Conservation (phyloP, 192 early-diverging fungal species). For the Spizellomyces punctatus region DNA sequence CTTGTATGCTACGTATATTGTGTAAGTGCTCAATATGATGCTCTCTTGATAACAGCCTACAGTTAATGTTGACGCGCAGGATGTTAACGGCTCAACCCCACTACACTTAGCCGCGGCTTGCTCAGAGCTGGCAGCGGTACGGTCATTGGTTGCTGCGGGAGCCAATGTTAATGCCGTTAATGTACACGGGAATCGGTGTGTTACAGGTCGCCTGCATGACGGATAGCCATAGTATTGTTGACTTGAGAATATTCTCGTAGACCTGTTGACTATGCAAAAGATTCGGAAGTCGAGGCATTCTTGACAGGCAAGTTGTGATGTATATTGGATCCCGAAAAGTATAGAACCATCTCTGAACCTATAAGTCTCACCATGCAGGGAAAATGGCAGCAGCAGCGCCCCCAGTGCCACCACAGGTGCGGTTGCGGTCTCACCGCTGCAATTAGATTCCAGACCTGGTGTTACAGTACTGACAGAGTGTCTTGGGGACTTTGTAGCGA, state of each 20-base stretch:
- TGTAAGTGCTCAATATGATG: too few relatives aligned
- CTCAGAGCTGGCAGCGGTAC: slow-evolving; percentile 8
- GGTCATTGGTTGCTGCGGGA: slow-evolving; percentile 27
- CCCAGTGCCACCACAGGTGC: slow-evolving; percentile 9
- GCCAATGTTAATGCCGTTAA: slow-evolving; percentile 17
- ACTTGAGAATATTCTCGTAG: slow-evolving; percentile 3
- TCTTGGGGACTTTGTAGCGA: not conserved
- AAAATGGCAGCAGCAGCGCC: not conserved
- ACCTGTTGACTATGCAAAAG: slow-evolving; percentile 31
- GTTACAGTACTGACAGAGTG: not conserved
- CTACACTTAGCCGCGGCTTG: slow-evolving; percentile 30
- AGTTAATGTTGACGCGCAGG: slow-evolving; percentile 25
- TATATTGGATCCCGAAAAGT: not conserved
- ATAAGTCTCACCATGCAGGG: not conserved
- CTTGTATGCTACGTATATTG: too few relatives aligned
- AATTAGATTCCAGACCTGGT: not conserved
- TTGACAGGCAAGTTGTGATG: not conserved
- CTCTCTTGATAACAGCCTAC: too few relatives aligned
- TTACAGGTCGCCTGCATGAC: not conserved
- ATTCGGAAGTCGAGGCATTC: not conserved
- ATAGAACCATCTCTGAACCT: not conserved
- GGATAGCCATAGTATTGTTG: too few relatives aligned
- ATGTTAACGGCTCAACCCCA: slow-evolving; percentile 29
- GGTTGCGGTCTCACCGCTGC: not conserved
- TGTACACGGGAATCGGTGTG: slow-evolving; percentile 26